Evolutionary conservation across 2,329 filamentous ascomycete species (phyloP), one percentile per base, ranked within the genome.

Genomic region (Diaporthe humulicola): DNA sequence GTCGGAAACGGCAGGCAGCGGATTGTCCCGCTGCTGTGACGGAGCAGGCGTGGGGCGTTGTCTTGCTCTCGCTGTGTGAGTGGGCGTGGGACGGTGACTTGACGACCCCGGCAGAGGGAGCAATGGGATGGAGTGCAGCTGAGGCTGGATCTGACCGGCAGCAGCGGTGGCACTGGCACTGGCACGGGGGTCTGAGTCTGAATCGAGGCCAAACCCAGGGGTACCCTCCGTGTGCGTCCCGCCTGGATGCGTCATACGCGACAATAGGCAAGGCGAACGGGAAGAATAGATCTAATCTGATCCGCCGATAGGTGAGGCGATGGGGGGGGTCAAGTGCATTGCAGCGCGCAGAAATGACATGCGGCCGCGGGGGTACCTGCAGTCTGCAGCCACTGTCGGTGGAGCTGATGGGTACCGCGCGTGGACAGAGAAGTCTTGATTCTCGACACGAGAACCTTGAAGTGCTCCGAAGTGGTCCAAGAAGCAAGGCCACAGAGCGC

Each of bases 51-150:
- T 57, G 64, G 75, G 70, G 71, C 64, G 28, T 25, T 33, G 73
- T 74, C 56, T 76, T 56, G 73, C 40, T 66, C 64, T 60, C 48
- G 17, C 28, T 12, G 58, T 45, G 72, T 40, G 40, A 66, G 75
- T 60, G 66, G 74, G 66, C 69, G 69, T 52, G 42, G 36, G 38
- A 70, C 50, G 48, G 57, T 57, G 69, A 71, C 38, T 61, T 64
- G 72, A 56, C 45, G 67, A 73, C 54, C 25, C 67, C 42, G 72
- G 60, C 67, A 78, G 73, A 52, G 67, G 70, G 71, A 52, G 74
- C 66, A 76, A 76, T 42, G 76, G 75, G 73, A 73, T 75, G 57
- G 73, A 67, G 58, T 75, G 71, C 48, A 73, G 75, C 64, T 54
- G 73, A 57, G 40, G 57, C 64, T 70, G 74, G 74, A 25, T 74